phyloP scores from a whole-genome alignment of 1,284 basidiomycete genomes.

The Sphagnurus paluster region DNA sequence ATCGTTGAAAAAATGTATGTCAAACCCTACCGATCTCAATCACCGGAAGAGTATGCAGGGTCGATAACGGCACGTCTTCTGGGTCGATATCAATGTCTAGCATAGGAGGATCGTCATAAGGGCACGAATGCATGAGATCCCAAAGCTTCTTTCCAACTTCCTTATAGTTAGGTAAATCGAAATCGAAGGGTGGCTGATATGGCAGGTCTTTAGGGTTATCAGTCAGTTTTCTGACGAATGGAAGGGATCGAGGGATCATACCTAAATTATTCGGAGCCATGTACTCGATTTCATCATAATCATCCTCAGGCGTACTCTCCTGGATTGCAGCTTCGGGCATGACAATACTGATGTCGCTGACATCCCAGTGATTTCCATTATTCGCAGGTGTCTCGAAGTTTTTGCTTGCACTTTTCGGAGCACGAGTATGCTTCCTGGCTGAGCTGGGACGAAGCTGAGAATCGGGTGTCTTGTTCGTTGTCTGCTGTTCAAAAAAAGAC shows the following conservation, averaged over 20 bases:
- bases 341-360: slow-evolving; percentile 61
- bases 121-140: slow-evolving; percentile 40
- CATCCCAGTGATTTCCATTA: slow-evolving; percentile 73
- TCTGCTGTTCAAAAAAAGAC: slow-evolving; percentile 14
- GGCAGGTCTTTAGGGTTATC: slow-evolving; percentile 38
- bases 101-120: slow-evolving; percentile 35
- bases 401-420: slow-evolving; percentile 40
- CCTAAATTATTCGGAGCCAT: slow-evolving; percentile 71
- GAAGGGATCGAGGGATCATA: slow-evolving; percentile 31
- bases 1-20: neutral
- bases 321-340: slow-evolving; percentile 34
- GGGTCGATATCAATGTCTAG: slow-evolving; percentile 25
- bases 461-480: slow-evolving; percentile 31
- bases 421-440: slow-evolving; percentile 54
- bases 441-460: slow-evolving; percentile 61
- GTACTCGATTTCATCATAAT: slow-evolving; percentile 74
- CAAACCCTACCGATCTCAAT: slow-evolving; percentile 34
- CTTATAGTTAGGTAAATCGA: slow-evolving; percentile 57
- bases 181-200: slow-evolving; percentile 54
- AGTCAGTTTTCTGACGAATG: slow-evolving; percentile 5
- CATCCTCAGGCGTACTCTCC: slow-evolving; percentile 40
- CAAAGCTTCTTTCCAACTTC: slow-evolving; percentile 48
- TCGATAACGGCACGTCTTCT: slow-evolving; percentile 25
- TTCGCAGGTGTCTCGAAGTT: slow-evolving; percentile 67
- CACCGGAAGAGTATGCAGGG: slow-evolving; percentile 33